A percentile compares a stretch with the other conserved stretches of the same genome.
phyloP scores from a whole-genome alignment of 2,329 filamentous ascomycete species.

The Coniella lustricola region DNA sequence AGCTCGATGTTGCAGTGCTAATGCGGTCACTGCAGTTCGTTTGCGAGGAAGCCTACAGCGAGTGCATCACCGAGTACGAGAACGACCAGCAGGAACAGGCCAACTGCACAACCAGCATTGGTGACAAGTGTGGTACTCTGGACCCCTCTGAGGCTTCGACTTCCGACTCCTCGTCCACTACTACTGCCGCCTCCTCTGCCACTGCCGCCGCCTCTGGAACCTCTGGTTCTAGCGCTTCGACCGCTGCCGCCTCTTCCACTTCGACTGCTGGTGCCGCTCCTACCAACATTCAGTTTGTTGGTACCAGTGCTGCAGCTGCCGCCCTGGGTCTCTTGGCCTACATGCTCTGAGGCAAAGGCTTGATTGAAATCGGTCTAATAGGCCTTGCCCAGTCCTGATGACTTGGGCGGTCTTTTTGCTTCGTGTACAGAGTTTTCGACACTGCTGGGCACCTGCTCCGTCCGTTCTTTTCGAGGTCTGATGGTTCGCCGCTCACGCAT shows the following conservation, averaged over 20 bases:
- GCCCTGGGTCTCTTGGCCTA: constrained; percentile 47
- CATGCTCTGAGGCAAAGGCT: constrained; percentile 33
- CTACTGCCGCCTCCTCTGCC: constrained; percentile 12
- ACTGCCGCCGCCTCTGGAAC: constrained; percentile 18
- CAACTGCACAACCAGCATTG: constrained; percentile 42
- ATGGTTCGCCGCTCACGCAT: not conserved
- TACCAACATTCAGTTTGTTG: constrained; percentile 27
- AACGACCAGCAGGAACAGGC: constrained; percentile 36
- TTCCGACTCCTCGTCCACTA: constrained; percentile 10
- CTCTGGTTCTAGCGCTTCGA: constrained; percentile 17
- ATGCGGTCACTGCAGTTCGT: constrained; percentile 33
- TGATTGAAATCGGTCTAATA: not conserved
- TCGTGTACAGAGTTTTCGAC: constrained; percentile 16
- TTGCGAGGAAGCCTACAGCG: constrained; percentile 40
- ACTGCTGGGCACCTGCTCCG: constrained; percentile 4
- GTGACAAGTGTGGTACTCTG: constrained; percentile 40
- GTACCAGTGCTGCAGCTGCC: constrained; percentile 41
- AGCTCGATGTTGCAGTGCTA: no score
- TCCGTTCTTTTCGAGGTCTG: not conserved
- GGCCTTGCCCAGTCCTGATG: not conserved
- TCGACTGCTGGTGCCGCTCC: constrained; percentile 22
- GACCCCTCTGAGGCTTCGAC: constrained; percentile 25
- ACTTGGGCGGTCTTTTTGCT: constrained; percentile 10
- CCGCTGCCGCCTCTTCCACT: constrained; percentile 17
- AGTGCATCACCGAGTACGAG: constrained; percentile 39